Evolutionary conservation across 768 basidiomycete genomes (phyloP).

Genomic region (Tephrocybe sp.): DNA sequence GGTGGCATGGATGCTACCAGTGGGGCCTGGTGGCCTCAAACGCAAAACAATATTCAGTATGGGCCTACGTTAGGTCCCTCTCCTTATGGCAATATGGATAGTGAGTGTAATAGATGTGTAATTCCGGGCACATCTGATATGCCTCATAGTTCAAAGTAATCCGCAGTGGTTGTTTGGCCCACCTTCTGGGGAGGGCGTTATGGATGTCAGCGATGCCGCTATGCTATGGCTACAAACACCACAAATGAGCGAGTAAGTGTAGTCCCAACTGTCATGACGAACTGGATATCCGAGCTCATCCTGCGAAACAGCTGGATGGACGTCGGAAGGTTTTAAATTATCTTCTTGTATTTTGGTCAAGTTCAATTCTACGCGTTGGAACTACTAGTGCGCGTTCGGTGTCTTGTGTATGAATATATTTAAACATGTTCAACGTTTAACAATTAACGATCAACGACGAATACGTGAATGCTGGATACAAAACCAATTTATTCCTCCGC

Average conservation of each 20-base stretch:
- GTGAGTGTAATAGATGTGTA: not conserved
- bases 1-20: not conserved
- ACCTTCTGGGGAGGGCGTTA: slow-evolving; percentile 5
- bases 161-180: slow-evolving; percentile 9
- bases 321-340: not conserved
- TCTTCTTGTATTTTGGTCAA: not conserved
- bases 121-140: not conserved
- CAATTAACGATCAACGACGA: too few relatives aligned
- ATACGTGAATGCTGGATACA: too few relatives aligned
- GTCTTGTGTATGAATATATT: too few relatives aligned
- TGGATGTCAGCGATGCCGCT: slow-evolving; percentile 14
- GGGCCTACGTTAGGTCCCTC: not conserved
- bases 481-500: not conserved
- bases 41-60: not conserved
- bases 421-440: too few relatives aligned
- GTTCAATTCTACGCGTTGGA: too few relatives aligned
- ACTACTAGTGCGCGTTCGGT: too few relatives aligned
- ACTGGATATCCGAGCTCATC: not conserved
- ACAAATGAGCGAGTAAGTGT: slow-evolving; percentile 14
- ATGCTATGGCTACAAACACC: slow-evolving; percentile 17
- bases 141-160: not conserved
- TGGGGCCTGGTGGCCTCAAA: slow-evolving; percentile 3
- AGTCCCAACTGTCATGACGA: not conserved
- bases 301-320: slow-evolving; percentile 10
- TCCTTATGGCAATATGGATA: not conserved